These are phyloP conservation scores for Fusarium musae DNA, from an alignment of 2,329 filamentous ascomycete genomes.

Conservation along the genomic window DNA sequence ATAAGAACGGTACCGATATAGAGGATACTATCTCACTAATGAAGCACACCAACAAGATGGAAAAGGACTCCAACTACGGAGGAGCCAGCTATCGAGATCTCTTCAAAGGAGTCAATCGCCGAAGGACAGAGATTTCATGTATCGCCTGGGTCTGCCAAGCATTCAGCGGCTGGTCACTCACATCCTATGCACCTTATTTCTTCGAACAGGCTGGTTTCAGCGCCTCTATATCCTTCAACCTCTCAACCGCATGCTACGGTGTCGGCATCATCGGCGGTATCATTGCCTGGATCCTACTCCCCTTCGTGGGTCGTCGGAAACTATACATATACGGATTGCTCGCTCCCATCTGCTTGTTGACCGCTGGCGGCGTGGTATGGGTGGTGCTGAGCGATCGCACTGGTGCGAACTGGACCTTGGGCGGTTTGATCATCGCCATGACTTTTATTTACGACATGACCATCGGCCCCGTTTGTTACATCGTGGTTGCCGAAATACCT, in stretches of 20 bases:
- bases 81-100: constrained; percentile 41
- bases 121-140: constrained; percentile 45
- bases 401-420: constrained; percentile 50
- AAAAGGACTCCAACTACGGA: constrained; percentile 52
- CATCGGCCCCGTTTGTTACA: constrained; percentile 46
- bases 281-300: constrained; percentile 54
- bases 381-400: constrained; percentile 42
- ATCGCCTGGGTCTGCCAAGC: constrained; percentile 44
- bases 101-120: constrained; percentile 41
- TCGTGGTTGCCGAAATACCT: constrained; percentile 53
- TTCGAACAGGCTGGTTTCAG: constrained; percentile 56
- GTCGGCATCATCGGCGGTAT: constrained; percentile 55
- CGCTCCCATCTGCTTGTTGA: constrained; percentile 45
- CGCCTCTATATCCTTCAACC: constrained; percentile 50
- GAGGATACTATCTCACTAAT: constrained; percentile 59
- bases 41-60: constrained; percentile 55
- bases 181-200: constrained; percentile 51
- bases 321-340: constrained; percentile 54
- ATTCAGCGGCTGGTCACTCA: constrained; percentile 39
- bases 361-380: constrained; percentile 54
- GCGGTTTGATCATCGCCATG: constrained; percentile 54
- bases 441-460: constrained; percentile 51
- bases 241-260: constrained; percentile 53
- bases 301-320: constrained; percentile 52
- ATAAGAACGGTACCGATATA: constrained; percentile 47